Percentiles rank a stretch among this genome's conserved stretches.
Evolutionary conservation across 495 filamentous ascomycete species (phyloP).

Genomic region (Cercophora scortea): DNA sequence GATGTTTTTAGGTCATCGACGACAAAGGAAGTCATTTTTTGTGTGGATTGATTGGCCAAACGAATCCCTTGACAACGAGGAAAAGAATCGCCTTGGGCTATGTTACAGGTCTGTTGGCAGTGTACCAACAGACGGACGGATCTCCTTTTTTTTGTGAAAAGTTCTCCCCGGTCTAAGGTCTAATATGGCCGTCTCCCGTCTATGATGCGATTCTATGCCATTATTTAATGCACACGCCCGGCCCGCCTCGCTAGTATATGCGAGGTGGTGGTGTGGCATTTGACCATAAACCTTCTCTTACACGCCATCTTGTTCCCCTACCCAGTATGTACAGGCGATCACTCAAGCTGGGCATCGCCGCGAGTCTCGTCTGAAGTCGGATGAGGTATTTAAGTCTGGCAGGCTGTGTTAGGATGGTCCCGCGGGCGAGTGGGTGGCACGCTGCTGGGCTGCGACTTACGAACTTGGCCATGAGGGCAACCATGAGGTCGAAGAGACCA

Average conservation of each 20-base stretch:
- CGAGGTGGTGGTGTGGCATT: slow-evolving; percentile 14
- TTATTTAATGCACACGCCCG: slow-evolving; percentile 21
- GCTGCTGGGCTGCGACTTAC: slow-evolving; percentile 29
- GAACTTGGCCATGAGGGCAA: slow-evolving; percentile 82
- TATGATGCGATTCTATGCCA: slow-evolving; percentile 28
- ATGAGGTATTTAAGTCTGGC: slow-evolving; percentile 20
- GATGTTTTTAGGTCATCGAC: not conserved
- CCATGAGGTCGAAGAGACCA: slow-evolving; percentile 88
- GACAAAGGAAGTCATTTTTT: slow-evolving; percentile 18
- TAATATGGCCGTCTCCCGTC: slow-evolving; percentile 20
- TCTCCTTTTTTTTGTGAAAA: slow-evolving; percentile 8
- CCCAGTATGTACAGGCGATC: slow-evolving; percentile 22
- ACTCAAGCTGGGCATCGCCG: slow-evolving; percentile 16
- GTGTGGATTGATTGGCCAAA: slow-evolving; percentile 13
- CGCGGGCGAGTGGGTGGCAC: not conserved
- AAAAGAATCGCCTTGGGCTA: slow-evolving; percentile 21
- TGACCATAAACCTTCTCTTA: slow-evolving; percentile 19
- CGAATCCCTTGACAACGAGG: not conserved
- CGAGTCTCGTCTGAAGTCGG: slow-evolving; percentile 10
- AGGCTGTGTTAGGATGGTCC: not conserved
- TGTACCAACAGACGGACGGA: slow-evolving; percentile 22
- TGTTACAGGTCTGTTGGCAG: slow-evolving; percentile 24
- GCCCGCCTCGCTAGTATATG: slow-evolving; percentile 14
- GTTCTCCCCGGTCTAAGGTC: slow-evolving; percentile 30
- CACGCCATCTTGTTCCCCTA: slow-evolving; percentile 13